Evolutionary conservation across 2,329 filamentous ascomycete genomes (phyloP), one percentile per base, ranked within the genome.

Genomic region (Zasmidium cellare): DNA sequence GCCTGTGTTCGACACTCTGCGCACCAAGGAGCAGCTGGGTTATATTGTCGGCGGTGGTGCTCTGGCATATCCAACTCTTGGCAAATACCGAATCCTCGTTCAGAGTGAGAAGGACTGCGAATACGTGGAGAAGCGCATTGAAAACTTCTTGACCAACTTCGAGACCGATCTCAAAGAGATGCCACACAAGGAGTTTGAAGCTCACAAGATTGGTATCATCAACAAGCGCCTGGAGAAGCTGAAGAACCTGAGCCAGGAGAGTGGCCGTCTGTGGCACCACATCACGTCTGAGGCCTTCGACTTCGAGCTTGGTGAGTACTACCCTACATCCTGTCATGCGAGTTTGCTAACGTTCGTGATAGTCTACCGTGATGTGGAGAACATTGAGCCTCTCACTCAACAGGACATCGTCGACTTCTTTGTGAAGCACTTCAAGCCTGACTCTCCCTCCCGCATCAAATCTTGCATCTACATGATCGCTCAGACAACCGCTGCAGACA

Each of bases 1-100:
- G 76, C 92, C 92, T 3, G 89, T 89, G 9, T 99, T 97, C 71
- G 91, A 99, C 75, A 92, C 96, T 73, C 82, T 99, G 7, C 86
- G 94, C 51, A 97, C 94, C 46, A 97, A 97, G 75, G 93, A 99
- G 74, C 93, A 99, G 76, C 87, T 99, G 6, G 94, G 94, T 12
- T 99, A 99, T 67, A 90, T 99, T 53, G 93, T 99, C 0, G 96
- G 93, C 75, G 93, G 90, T 50, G 90, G 91, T 24, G 81, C 86
- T 41, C 83, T 84, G 53, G 85, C 89, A 55, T 79, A 86, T n/a
- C 92, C 89, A 0, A 93, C 89, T 0, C 88, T 91, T 67, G 71
- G 74, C 1, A 91, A 90, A 1, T 94, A 94, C 75, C 85, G 92
- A 5, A 89, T 99, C 63, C 84, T 97, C 61, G 91, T 99, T 25